Conservation (phyloP, 164 flowering plant species). For the Stephania japonica region DNA sequence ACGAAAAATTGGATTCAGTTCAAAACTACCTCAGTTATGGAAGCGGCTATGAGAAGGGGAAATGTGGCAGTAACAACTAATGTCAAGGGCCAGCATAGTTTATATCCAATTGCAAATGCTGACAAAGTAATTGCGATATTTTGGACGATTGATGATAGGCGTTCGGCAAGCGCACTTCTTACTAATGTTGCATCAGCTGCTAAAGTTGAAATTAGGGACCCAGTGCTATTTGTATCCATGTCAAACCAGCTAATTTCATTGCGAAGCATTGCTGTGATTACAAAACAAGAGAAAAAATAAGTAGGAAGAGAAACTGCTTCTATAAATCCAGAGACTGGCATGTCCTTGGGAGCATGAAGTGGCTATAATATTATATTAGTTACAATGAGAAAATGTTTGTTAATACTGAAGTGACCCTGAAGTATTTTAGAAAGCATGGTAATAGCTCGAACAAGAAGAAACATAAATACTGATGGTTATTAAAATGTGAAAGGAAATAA, state of each 20-base stretch:
- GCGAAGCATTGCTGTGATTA: slow-evolving; percentile 52
- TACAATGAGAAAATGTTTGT: background rate
- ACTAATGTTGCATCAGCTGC: slow-evolving; percentile 75
- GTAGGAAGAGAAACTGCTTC: no score
- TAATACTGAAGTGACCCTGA: background rate
- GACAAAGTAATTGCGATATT: slow-evolving; percentile 55
- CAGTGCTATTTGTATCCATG: slow-evolving; percentile 55
- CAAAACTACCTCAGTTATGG: slow-evolving; percentile 59
- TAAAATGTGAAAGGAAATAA: no score
- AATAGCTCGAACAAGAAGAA: slow-evolving; percentile 1
- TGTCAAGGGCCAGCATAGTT: slow-evolving; percentile 62
- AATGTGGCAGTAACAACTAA: slow-evolving; percentile 54
- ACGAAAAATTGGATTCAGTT: no score
- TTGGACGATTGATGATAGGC: slow-evolving; percentile 63
- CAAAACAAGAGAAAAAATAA: no score
- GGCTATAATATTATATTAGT: background rate
- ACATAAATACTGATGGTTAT: background rate
- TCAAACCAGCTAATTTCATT: slow-evolving; percentile 88
- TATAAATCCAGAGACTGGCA: background rate
- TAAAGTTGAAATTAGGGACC: slow-evolving; percentile 45
- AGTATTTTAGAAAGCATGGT: slow-evolving; percentile 36
- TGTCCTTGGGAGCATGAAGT: background rate
- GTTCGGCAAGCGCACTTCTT: slow-evolving; percentile 61
- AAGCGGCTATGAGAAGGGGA: slow-evolving; percentile 62
- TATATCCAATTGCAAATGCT: slow-evolving; percentile 60